Base-by-base conservation (phyloP, 2,329 filamentous ascomycete genomes). In the Ophiostoma fasciatum region DNA sequence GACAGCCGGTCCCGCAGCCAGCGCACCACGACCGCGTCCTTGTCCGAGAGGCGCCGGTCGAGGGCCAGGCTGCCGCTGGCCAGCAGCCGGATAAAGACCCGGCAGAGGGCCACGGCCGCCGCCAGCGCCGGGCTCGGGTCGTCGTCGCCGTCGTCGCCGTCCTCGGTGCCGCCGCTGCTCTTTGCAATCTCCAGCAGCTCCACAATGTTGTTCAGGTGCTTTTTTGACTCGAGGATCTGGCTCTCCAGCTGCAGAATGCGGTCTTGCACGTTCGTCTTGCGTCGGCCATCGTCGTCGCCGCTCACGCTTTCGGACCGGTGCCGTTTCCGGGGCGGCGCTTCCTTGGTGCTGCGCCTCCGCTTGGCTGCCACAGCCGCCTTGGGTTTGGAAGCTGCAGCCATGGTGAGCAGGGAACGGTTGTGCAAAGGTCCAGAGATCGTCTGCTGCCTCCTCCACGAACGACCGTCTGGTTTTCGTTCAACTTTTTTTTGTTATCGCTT, bases 131-230 rank as follows among this genome's bases (percentile, higher is more conserved):
- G 22, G 4, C 15, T 26, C 4, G 37, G 32, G 7, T 13, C 17
- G 8, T 41, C 37, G 9, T 33, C 33, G 0, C 33, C 31, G 7
- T 31, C 34, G 20, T 39, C 35, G 15, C 28, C 29, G 2, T 31
- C 36, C 5, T 26, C 34, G 2, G 14, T 15, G 10, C 26, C n/a
- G 2, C 5, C 20, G 20, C 61, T 60, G 25, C 60, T 61, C 49
- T 68, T 53, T 26, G 74, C 58, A 48, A 74, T 68, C 28, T 67
- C 66, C 31, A 93, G 63, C 26, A 96, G 60, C 10, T 68, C 71
- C 7, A 74, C 68, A 49, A 96, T 88, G 52, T 93, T 84, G 63
- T 94, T 93, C 66, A 92, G 93, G 58, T 94, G 73, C 56, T 85
- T 83, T 51, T 76, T 81, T 33, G 85, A 93, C 55, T 90, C 78